These are phyloP conservation scores for Tilletia walkeri DNA, from an alignment of 1,284 basidiomycete genomes.

Conservation along the genomic window DNA sequence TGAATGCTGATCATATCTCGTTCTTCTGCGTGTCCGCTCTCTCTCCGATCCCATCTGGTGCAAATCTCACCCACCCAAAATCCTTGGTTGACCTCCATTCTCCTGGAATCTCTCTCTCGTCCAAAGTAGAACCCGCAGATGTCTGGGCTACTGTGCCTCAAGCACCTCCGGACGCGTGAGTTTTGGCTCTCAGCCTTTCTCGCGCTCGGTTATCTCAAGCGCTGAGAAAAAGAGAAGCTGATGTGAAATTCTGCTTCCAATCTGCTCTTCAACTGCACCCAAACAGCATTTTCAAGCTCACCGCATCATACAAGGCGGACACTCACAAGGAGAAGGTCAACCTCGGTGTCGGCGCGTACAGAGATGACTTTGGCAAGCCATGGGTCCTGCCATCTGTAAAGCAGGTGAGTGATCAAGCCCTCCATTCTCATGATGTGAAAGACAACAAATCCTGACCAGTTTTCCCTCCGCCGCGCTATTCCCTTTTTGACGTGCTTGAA, in stretches of 20 bases:
- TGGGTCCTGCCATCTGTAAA: conserved; percentile 58
- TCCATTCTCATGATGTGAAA: background rate
- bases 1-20: background rate
- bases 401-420: background rate
- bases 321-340: conserved; percentile 79
- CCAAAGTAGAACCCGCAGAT: conserved; percentile 15
- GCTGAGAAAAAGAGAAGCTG: background rate
- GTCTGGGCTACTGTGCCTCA: conserved; percentile 17
- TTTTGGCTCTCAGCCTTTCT: background rate
- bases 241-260: background rate
- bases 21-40: background rate
- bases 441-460: background rate
- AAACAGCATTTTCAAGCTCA: conserved; percentile 77
- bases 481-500: background rate
- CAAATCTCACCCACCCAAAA: background rate
- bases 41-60: background rate
- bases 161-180: conserved; percentile 18
- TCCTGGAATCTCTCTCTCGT: background rate
- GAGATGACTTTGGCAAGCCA: conserved; percentile 57
- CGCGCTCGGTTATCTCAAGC: background rate
- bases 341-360: conserved; percentile 65
- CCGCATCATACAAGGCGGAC: conserved; percentile 82
- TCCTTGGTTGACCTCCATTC: too few relatives aligned
- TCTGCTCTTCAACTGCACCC: conserved; percentile 17
- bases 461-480: too few relatives aligned